Percentiles rank a stretch among this genome's conserved stretches.
These are phyloP conservation scores for Chytriomyces sp. DNA, from an alignment of 192 early-diverging fungal genomes.

Conservation along the genomic window DNA sequence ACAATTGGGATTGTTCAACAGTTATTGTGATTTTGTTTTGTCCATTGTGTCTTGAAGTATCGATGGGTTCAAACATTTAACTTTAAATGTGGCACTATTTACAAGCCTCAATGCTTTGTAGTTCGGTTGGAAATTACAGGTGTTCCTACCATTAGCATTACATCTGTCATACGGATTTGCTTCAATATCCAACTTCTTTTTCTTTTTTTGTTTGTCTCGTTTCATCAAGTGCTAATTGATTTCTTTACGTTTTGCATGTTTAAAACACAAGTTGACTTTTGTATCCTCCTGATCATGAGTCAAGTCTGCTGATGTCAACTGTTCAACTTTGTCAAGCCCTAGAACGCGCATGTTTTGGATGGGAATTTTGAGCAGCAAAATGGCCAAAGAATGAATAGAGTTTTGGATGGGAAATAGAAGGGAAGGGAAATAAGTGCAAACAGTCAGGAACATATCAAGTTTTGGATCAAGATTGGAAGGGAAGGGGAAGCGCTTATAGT, in stretches of 20 bases:
- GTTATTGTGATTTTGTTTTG: neutral
- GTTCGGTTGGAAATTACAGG: neutral
- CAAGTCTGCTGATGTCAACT: too few species aligned
- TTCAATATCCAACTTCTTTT: neutral
- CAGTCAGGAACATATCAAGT: too few species aligned
- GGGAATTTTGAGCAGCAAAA: too few species aligned
- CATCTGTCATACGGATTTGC: slow-evolving; percentile 2
- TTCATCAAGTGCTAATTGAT: slow-evolving; percentile 1
- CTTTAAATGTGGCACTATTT: neutral
- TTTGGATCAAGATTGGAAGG: too few species aligned
- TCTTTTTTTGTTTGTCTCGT: neutral
- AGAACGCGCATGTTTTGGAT: too few species aligned
- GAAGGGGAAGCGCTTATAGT: too few species aligned
- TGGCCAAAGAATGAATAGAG: too few species aligned
- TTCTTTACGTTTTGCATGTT: neutral
- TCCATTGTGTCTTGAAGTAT: too few species aligned
- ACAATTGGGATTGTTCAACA: neutral
- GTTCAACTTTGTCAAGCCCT: too few species aligned
- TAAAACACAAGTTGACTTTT: neutral
- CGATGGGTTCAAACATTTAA: neutral
- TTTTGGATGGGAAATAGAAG: too few species aligned
- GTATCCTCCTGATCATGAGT: neutral
- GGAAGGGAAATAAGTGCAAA: too few species aligned
- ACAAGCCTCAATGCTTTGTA: neutral
- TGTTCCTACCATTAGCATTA: neutral